Evolutionary conservation across 1,284 basidiomycete genomes (phyloP), one percentile per base, ranked within the genome.

Genomic region (Mycena sp.): DNA sequence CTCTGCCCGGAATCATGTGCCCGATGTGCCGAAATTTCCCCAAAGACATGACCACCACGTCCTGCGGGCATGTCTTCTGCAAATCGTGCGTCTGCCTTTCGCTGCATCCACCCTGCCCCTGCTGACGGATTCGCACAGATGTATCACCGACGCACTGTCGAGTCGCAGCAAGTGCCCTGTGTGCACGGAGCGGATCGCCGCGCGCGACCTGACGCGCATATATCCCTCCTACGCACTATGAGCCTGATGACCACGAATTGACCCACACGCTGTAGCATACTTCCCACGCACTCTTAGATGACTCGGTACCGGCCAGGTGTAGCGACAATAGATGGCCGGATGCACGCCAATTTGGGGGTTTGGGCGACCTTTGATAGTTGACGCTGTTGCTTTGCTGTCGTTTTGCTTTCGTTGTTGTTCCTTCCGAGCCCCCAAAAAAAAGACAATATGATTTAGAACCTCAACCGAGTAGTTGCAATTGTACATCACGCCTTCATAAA

Each of bases 21-120:
- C 64, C 64, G 4, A 53, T 67, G 41, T 71, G 70, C 64, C 55
- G 65, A 19, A 26, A 32, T 9, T 69, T 70, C 52, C 69, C 69
- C 9, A 67, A 64, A 45, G 58, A 52, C 29, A 58, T 64, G 41
- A 64, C 64, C 40, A 45, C 63, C 9, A 67, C 70, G 6, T 30
- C 62, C 19, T 71, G 75, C 46, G 76, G 76, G 2, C 75, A 76
- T 55, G 50, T 77, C 12, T 76, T 76, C 53, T 78, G 75, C 50
- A 67, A 73, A 59, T 61, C 67, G 76, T 76, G 61, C 54, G 72
- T 65, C 19, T 21, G 29, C 5, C 11, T 14, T 11, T 46, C 45
- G 38, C 7, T 44, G 43, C 14, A 5, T 44, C 17, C 16, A 23
- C 14, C 4, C 28, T 45, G 11, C 32, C 28, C 17, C 19, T 56